These are phyloP conservation scores for Chrysanthemum makinoi DNA, from an alignment of 129 eudicot genomes.

Conservation along the genomic window DNA sequence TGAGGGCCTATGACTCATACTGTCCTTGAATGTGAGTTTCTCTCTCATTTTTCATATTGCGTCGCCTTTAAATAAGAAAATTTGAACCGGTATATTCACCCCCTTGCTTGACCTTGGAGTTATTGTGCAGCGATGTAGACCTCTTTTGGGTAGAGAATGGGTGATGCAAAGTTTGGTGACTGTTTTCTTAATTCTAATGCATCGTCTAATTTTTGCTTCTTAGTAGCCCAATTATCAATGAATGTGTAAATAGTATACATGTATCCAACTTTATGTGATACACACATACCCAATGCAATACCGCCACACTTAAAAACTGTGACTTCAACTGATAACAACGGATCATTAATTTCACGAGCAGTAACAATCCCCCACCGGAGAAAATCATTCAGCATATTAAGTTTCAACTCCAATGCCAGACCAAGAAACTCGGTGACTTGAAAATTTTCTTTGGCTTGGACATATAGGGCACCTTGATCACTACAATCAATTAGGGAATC, in stretches of 20 bases:
- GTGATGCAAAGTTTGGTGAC: background rate
- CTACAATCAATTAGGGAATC: too few relatives aligned
- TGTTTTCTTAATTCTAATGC: background rate
- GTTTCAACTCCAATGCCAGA: too few relatives aligned
- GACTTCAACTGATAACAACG: background rate
- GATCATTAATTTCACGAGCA: background rate
- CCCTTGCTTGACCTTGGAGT: background rate
- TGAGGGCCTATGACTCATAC: background rate
- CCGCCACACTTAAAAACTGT: background rate
- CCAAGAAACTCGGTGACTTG: background rate
- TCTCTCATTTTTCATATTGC: background rate
- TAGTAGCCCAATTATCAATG: background rate
- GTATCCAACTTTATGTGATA: background rate
- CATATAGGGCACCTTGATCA: background rate
- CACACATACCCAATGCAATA: background rate
- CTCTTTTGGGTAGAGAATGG: background rate
- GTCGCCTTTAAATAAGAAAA: background rate
- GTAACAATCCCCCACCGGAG: background rate
- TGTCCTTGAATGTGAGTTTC: background rate
- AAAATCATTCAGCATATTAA: background rate
- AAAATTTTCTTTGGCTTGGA: background rate
- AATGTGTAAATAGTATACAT: background rate
- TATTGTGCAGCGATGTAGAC: background rate
- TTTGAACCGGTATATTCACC: background rate
- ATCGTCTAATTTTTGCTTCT: background rate